A percentile compares a stretch with the other conserved stretches of the same genome.
These are phyloP conservation scores for Musa beccarii DNA, from an alignment of 176 grass and related monocot genomes.

Conservation along the genomic window DNA sequence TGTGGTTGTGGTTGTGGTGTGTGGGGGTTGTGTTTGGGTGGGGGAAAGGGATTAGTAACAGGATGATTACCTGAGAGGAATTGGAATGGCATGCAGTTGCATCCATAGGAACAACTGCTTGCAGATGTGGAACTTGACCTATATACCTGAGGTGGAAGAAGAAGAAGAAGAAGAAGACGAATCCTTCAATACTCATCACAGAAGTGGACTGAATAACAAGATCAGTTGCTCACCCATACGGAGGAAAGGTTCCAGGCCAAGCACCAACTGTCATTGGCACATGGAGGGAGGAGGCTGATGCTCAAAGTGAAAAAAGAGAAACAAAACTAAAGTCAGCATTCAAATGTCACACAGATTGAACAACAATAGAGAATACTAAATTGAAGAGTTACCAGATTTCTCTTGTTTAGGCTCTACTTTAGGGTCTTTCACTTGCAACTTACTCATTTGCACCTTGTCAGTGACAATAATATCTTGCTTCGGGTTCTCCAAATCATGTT, in stretches of 20 bases:
- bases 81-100: constrained; percentile 47
- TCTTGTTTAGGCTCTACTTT: constrained; percentile 80
- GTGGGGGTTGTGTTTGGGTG: too few species aligned
- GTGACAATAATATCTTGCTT: constrained; percentile 21
- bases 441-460: constrained; percentile 38
- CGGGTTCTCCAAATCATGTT: constrained; percentile 84
- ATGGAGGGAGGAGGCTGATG: constrained; percentile 44
- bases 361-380: constrained; percentile 3
- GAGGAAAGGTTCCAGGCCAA: constrained; percentile 66
- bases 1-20: too few species aligned
- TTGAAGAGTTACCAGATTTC: constrained; percentile 43
- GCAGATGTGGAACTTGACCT: constrained; percentile 56
- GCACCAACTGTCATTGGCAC: constrained; percentile 65
- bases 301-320: constrained; percentile 9
- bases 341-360: not conserved
- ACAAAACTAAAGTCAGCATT: not conserved
- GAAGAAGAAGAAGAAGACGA: not conserved
- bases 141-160: constrained; percentile 46
- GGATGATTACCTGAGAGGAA: constrained; percentile 40
- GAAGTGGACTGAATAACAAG: not conserved
- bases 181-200: not conserved
- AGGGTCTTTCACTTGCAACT: constrained; percentile 35
- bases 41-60: not conserved
- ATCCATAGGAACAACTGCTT: constrained; percentile 64
- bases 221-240: constrained; percentile 52